Evolutionary conservation across 2,329 filamentous ascomycete species (phyloP), one percentile per base, ranked within the genome.

Genomic region (Talaromyces sp.): DNA sequence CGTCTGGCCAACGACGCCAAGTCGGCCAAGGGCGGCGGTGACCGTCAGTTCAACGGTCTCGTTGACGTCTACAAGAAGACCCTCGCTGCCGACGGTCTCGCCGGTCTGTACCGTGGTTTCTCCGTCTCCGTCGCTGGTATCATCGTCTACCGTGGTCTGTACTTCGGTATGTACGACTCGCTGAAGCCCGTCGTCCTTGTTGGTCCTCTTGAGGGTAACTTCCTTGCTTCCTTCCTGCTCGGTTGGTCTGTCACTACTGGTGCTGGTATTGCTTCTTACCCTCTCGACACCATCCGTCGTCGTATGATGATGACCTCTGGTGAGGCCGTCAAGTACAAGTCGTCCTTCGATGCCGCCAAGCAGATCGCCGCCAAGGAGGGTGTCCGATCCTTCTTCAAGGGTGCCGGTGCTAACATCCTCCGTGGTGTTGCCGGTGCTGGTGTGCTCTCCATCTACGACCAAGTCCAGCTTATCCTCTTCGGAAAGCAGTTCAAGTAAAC

Each of bases 131-230:
- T 99, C 78, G 87, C 90, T 82, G 95, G 95, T 90, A 99, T 99
- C 83, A 83, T 99, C 76, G 95, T 99, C 85, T 99, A 99, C 92
- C 95, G 95, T 92, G 95, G 95, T 97, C 92, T 99, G 76, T 99
- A 99, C 93, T 99, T 99, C 90, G 95, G 95, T 81, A 90, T 99
- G 90, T 99, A 99, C 92, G 95, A 99, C 86, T 99, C 95, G 74
- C 89, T 99, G 88, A 99, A 99, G 92, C 95, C 95, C 75, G 91
- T 98, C 78, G 82, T 98, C 83, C 92, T 99, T 71, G 87, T 90
- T 80, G 95, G 95, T 80, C 68, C 79, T 81, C 92, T 99, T 75
- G 88, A 92, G 85, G 93, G 93, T 85, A 97, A 94, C 91, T 99
- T 99, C 93, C 85, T 99, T 77, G 95, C 95, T 81, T 99, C 95